Percentiles rank a stretch among this genome's conserved stretches.
Conservation (phyloP, 208 protist genomes). For the Crithidia bombi region DNA sequence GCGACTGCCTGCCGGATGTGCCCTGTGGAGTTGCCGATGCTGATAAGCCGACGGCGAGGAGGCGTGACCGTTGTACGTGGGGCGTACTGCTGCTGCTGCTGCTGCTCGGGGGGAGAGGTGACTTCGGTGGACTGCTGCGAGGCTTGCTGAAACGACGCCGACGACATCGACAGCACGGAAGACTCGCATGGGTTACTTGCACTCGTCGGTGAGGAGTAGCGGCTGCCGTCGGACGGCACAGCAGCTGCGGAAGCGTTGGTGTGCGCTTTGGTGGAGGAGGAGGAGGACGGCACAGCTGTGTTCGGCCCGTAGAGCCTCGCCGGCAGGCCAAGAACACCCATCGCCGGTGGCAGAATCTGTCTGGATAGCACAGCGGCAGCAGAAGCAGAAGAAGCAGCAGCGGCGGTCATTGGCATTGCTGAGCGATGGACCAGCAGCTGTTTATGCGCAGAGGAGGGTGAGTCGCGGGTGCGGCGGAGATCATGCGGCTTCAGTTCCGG, state of each 20-base stretch:
- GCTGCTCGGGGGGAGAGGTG: not conserved
- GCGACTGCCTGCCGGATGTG: slow-evolving; percentile 31
- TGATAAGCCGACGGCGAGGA: slow-evolving; percentile 23
- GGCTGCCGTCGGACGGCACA: not conserved
- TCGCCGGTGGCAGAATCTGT: not conserved
- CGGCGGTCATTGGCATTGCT: not conserved
- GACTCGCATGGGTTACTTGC: not conserved
- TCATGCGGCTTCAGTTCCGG: slow-evolving; percentile 8
- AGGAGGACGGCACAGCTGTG: not conserved
- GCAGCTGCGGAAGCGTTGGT: not conserved
- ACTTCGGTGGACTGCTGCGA: slow-evolving; percentile 11
- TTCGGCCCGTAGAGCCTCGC: not conserved
- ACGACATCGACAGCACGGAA: slow-evolving; percentile 13
- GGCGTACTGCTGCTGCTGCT: slow-evolving; percentile 3
- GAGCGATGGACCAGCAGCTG: not conserved
- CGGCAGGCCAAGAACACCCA: not conserved
- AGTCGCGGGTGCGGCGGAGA: not conserved
- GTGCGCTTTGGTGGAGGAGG: not conserved
- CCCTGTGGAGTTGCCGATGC: slow-evolving; percentile 18
- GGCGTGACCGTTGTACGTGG: not conserved
- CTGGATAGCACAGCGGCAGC: not conserved
- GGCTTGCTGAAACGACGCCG: not conserved
- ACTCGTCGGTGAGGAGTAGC: slow-evolving; percentile 3
- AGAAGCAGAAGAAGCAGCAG: not conserved
- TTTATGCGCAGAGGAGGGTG: not conserved